Evolutionary conservation across 495 filamentous ascomycete species (phyloP).

Genomic region (Tuber umbilicatum): DNA sequence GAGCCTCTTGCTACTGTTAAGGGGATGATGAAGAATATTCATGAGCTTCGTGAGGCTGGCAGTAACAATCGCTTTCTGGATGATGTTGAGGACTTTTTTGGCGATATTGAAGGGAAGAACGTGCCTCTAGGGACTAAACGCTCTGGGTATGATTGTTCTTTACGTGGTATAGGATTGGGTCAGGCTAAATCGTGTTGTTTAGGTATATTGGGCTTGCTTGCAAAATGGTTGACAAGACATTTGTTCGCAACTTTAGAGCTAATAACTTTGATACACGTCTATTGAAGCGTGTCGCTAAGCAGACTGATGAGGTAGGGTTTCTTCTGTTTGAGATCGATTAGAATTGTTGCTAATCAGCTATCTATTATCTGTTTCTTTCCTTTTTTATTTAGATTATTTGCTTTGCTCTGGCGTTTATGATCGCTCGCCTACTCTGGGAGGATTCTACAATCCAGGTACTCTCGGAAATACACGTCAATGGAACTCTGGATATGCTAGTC

Average conservation of each 20-base stretch:
- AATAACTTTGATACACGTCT: conserved; percentile 65
- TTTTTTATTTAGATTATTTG: conserved; percentile 48
- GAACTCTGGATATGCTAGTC: conserved; percentile 50
- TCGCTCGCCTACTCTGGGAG: conserved; percentile 53
- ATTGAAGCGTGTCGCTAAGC: conserved; percentile 51
- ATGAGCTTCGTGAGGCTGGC: conserved; percentile 82
- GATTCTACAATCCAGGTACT: conserved; percentile 49
- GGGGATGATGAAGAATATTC: conserved; percentile 68
- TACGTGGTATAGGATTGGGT: background rate
- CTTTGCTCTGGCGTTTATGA: conserved; percentile 52
- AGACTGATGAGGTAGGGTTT: conserved; percentile 46
- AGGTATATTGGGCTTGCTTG: conserved; percentile 62
- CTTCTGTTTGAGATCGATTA: background rate
- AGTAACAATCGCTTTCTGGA: conserved; percentile 73
- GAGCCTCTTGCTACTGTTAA: conserved; percentile 43
- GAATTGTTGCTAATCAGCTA: background rate
- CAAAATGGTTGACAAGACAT: conserved; percentile 61
- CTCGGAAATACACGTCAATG: conserved; percentile 49
- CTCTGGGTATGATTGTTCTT: conserved; percentile 30
- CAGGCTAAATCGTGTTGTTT: conserved; percentile 8
- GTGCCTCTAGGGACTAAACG: conserved; percentile 28
- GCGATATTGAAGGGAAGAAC: conserved; percentile 57
- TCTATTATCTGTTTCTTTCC: background rate
- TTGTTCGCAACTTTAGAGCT: conserved; percentile 65
- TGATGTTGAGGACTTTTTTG: conserved; percentile 73